Evolutionary conservation across 257 asterid species (phyloP).

Genomic region (Petunia axillaris): DNA sequence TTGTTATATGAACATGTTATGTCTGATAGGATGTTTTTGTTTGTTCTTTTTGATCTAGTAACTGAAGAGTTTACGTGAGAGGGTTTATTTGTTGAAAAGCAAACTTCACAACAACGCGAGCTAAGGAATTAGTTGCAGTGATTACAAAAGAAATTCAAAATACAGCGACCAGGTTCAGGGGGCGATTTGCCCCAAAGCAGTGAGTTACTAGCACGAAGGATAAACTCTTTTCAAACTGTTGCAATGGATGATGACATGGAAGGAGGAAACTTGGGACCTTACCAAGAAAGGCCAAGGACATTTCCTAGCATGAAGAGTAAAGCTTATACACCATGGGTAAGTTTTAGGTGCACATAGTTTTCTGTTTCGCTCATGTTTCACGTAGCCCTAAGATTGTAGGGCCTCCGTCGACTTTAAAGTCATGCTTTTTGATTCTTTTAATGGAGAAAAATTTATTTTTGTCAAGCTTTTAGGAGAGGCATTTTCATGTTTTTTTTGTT

Average conservation of each 20-base stretch:
- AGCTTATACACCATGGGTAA: slow-evolving; percentile 85
- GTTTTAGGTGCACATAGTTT: slow-evolving; percentile 32
- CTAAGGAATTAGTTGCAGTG: slow-evolving; percentile 6
- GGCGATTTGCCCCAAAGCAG: slow-evolving; percentile 86
- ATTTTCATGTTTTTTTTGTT: background rate
- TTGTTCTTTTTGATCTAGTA: background rate
- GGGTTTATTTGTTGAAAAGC: background rate
- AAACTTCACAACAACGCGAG: slow-evolving; percentile 3
- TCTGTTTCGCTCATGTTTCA: background rate
- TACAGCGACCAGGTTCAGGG: slow-evolving; percentile 84
- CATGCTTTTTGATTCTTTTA: background rate
- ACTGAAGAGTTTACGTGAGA: background rate
- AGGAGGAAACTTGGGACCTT: slow-evolving; percentile 75
- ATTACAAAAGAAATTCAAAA: slow-evolving; percentile 45
- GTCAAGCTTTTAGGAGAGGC: background rate
- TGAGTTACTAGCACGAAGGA: slow-evolving; percentile 71
- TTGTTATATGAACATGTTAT: background rate
- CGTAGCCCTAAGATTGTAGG: background rate
- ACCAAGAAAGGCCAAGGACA: slow-evolving; percentile 74
- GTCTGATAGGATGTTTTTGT: slow-evolving; percentile 18
- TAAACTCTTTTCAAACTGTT: slow-evolving; percentile 75
- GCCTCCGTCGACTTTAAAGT: background rate
- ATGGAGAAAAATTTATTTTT: background rate
- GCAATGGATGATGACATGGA: slow-evolving; percentile 93
- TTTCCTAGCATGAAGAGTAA: slow-evolving; percentile 90